Percentiles rank a stretch among this genome's conserved stretches.
These are phyloP conservation scores for Zanthoxylum bungeanum DNA, from an alignment of 345 rosid genomes.

Conservation along the genomic window DNA sequence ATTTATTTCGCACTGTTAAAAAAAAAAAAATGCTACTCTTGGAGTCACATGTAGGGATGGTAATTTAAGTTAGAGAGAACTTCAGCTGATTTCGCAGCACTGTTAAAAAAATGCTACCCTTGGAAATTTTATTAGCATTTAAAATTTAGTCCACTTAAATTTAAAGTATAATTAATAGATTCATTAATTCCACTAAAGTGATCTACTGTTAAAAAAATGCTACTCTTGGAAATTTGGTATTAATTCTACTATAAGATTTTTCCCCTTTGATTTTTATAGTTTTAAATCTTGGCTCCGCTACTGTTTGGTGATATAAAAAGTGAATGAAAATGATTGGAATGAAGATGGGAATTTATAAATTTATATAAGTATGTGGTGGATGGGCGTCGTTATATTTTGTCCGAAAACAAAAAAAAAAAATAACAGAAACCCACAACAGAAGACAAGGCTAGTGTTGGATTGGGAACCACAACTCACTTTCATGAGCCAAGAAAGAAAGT, in stretches of 20 bases:
- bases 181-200: too few relatives aligned
- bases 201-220: too few relatives aligned
- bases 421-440: background rate
- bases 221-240: too few relatives aligned
- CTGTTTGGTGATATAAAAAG: background rate
- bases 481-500: conserved; percentile 11
- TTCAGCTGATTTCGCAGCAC: too few relatives aligned
- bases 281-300: too few relatives aligned
- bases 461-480: conserved; percentile 11
- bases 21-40: background rate
- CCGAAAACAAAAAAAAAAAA: background rate
- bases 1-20: background rate
- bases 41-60: conserved; percentile 31
- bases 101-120: too few relatives aligned
- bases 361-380: background rate
- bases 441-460: background rate
- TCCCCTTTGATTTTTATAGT: too few relatives aligned
- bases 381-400: background rate
- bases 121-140: too few relatives aligned
- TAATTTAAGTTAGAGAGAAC: too few relatives aligned
- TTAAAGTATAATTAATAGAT: too few relatives aligned
- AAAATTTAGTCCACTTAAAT: too few relatives aligned
- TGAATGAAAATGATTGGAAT: conserved; percentile 5
- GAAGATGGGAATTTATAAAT: background rate
- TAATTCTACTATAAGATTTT: too few relatives aligned